Evolutionary conservation across 495 filamentous ascomycete genomes (phyloP).

Genomic region (Aspergillus incahuasiensis): DNA sequence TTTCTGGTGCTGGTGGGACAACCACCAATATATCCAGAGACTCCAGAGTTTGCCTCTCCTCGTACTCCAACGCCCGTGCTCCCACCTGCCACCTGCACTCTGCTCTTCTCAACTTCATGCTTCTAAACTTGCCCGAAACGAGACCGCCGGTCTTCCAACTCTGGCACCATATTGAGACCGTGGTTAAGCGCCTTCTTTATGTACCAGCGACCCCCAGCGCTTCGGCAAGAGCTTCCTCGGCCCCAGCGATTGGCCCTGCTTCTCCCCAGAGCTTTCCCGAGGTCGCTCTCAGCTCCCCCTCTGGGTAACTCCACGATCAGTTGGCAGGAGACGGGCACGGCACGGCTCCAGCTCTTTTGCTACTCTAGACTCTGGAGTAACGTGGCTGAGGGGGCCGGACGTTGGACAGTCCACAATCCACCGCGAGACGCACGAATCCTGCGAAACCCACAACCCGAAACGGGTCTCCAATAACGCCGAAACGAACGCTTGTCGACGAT

Average conservation of each 20-base stretch:
- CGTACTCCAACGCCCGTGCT: neutral
- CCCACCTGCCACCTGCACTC: neutral
- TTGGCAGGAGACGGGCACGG: neutral
- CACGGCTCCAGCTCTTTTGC: neutral
- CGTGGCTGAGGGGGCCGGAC: neutral
- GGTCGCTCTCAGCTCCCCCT: neutral
- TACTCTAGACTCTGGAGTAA: neutral
- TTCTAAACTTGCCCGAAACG: neutral
- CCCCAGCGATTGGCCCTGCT: neutral
- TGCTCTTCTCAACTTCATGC: neutral
- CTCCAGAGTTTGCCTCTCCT: too few relatives aligned
- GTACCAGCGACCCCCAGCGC: neutral
- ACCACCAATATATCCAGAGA: neutral
- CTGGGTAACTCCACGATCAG: neutral
- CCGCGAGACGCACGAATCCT: neutral
- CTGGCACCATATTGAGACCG: conserved; percentile 21
- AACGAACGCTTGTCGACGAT: conserved; percentile 1
- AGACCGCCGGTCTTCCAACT: conserved; percentile 7
- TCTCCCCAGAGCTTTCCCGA: neutral
- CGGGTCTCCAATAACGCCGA: neutral
- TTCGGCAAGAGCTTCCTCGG: neutral
- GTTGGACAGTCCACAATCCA: neutral
- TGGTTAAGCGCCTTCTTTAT: conserved; percentile 17
- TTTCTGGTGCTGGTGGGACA: neutral
- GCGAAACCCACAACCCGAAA: conserved; percentile 2